Evolutionary conservation across 495 filamentous ascomycete genomes (phyloP).

Genomic region (Aspergillus saccharolyticus): DNA sequence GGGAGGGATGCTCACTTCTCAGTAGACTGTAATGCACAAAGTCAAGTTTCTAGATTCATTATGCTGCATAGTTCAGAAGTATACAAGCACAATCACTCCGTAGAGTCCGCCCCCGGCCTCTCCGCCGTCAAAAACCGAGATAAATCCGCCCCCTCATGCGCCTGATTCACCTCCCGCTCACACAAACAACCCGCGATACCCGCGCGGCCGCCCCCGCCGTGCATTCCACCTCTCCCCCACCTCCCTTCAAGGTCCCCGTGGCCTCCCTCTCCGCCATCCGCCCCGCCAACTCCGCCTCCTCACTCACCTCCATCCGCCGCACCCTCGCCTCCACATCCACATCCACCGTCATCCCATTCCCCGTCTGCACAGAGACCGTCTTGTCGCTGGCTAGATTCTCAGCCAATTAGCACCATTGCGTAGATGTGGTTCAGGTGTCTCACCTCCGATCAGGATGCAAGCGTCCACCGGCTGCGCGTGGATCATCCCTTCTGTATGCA

Average conservation of each 20-base stretch:
- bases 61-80: no score
- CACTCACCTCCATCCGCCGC: slow-evolving; percentile 44
- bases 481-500: slow-evolving; percentile 72
- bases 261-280: slow-evolving; percentile 35
- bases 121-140: slow-evolving; percentile 55
- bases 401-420: no score
- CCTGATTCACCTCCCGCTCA: slow-evolving; percentile 59
- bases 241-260: slow-evolving; percentile 9
- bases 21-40: no score
- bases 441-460: slow-evolving; percentile 60
- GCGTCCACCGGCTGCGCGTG: slow-evolving; percentile 59
- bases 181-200: slow-evolving; percentile 65
- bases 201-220: slow-evolving; percentile 43
- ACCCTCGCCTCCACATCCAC: slow-evolving; percentile 46
- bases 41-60: no score
- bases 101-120: slow-evolving; percentile 14
- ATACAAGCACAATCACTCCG: no score
- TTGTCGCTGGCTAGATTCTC: slow-evolving; percentile 54
- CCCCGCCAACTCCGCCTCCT: slow-evolving; percentile 41
- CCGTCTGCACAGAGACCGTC: slow-evolving; percentile 61
- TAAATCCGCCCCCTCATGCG: slow-evolving; percentile 61
- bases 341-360: slow-evolving; percentile 54
- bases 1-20: no score
- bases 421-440: no score
- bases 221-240: slow-evolving; percentile 15